A percentile compares a stretch with the other conserved stretches of the same genome.
These are phyloP conservation scores for Sugiyamaella valdiviana DNA, from an alignment of 805 yeast genomes.

Conservation along the genomic window DNA sequence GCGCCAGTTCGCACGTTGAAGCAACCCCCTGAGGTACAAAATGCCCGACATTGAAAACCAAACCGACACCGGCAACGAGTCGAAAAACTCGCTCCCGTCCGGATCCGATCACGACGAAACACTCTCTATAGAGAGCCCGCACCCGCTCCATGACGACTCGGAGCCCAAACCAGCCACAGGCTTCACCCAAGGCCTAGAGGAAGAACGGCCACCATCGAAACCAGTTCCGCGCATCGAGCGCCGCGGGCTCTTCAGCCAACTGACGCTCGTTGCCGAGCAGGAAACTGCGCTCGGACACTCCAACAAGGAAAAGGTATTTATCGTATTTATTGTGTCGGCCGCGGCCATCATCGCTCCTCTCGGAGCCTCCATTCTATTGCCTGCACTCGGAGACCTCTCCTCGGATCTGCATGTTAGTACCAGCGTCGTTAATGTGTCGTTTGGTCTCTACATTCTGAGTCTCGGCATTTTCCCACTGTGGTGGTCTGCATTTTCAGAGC, in stretches of 20 bases:
- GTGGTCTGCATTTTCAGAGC: constrained; percentile 81
- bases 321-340: constrained; percentile 60
- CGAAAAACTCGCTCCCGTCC: background rate
- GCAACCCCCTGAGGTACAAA: background rate
- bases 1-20: background rate
- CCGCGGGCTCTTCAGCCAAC: constrained; percentile 51
- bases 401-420: constrained; percentile 49
- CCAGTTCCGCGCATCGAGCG: constrained; percentile 31
- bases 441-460: constrained; percentile 69
- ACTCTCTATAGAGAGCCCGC: background rate
- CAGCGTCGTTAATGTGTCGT: constrained; percentile 64
- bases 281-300: constrained; percentile 67
- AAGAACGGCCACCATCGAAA: constrained; percentile 2
- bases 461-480: constrained; percentile 78
- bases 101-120: background rate
- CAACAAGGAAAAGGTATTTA: constrained; percentile 39
- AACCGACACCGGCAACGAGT: background rate
- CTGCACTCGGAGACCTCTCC: constrained; percentile 62
- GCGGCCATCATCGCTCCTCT: constrained; percentile 81
- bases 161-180: background rate
- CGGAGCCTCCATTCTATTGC: constrained; percentile 80
- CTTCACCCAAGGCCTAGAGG: background rate
- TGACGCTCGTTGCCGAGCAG: constrained; percentile 60
- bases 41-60: background rate
- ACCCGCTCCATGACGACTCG: background rate